Conservation (phyloP, 352 stramenopile genomes). For the Phytophthora crassamura region DNA sequence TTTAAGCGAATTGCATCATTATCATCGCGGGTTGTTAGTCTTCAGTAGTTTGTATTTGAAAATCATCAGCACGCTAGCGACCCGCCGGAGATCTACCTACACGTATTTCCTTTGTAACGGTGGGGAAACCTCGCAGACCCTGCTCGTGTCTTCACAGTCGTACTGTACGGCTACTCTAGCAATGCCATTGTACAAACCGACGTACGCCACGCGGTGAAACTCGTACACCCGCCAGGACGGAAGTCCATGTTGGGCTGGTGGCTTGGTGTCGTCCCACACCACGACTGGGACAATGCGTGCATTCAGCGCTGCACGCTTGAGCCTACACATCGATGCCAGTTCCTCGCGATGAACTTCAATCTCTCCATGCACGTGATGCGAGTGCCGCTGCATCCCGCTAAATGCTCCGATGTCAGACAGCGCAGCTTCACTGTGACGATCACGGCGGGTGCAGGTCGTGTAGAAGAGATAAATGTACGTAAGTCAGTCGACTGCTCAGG, state of each 20-base stretch:
- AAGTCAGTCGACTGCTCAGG: not conserved
- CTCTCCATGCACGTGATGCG: too few relatives aligned
- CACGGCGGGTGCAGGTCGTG: not conserved
- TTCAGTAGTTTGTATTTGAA: not conserved
- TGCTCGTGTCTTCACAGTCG: not conserved
- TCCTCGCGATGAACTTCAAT: too few relatives aligned
- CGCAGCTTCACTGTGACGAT: too few relatives aligned
- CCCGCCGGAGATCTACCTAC: not conserved
- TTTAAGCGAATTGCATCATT: not conserved
- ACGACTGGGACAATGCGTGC: not conserved
- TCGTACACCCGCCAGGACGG: not conserved
- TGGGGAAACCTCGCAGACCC: not conserved
- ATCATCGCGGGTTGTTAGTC: too few relatives aligned
- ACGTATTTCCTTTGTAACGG: not conserved
- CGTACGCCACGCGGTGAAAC: not conserved
- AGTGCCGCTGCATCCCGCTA: too few relatives aligned
- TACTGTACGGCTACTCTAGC: not conserved
- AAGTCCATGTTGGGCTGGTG: not conserved
- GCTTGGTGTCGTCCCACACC: not conserved
- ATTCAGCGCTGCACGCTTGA: not conserved
- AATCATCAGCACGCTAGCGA: not conserved
- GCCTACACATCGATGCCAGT: not conserved
- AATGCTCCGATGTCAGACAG: too few relatives aligned
- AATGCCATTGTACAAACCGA: not conserved
- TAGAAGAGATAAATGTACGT: conserved; percentile 1